phyloP scores from a whole-genome alignment of 768 basidiomycete species.

The Russula compacta region DNA sequence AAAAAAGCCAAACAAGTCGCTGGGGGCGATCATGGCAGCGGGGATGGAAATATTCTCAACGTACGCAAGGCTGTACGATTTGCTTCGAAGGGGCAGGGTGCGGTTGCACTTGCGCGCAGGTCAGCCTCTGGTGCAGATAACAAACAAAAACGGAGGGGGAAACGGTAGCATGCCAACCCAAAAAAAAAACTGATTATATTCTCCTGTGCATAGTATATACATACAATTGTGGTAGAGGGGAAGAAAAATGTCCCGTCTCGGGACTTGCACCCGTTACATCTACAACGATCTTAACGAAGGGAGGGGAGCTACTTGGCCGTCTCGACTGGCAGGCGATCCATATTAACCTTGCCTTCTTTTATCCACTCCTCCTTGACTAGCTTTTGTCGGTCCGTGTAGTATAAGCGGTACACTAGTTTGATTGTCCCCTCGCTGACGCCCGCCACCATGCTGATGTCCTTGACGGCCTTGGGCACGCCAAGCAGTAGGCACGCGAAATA shows the following conservation, averaged over 20 bases:
- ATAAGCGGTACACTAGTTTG: constrained; percentile 77
- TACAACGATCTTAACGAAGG: not conserved
- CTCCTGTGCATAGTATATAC: not conserved
- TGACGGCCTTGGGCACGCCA: constrained; percentile 62
- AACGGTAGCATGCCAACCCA: not conserved
- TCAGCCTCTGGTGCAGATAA: not conserved
- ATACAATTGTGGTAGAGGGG: not conserved
- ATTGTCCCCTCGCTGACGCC: constrained; percentile 96
- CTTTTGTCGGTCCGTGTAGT: constrained; percentile 64
- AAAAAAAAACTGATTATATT: not conserved
- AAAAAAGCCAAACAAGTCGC: constrained; percentile 3
- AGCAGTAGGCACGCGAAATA: constrained; percentile 85
- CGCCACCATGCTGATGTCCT: constrained; percentile 84
- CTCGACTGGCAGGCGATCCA: constrained; percentile 32
- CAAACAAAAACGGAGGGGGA: not conserved
- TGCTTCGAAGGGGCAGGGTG: constrained; percentile 16
- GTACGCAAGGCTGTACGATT: constrained; percentile 22
- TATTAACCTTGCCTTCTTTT: constrained; percentile 61
- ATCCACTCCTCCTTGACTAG: constrained; percentile 83
- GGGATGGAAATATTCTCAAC: constrained; percentile 11
- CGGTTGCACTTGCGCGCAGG: constrained; percentile 13
- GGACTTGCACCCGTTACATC: not conserved
- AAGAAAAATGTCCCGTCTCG: not conserved
- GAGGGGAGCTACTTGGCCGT: constrained; percentile 7
- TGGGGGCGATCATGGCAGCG: not conserved